Evolutionary conservation across 352 stramenopile genomes (phyloP).

Genomic region (Peronospora farinosa): DNA sequence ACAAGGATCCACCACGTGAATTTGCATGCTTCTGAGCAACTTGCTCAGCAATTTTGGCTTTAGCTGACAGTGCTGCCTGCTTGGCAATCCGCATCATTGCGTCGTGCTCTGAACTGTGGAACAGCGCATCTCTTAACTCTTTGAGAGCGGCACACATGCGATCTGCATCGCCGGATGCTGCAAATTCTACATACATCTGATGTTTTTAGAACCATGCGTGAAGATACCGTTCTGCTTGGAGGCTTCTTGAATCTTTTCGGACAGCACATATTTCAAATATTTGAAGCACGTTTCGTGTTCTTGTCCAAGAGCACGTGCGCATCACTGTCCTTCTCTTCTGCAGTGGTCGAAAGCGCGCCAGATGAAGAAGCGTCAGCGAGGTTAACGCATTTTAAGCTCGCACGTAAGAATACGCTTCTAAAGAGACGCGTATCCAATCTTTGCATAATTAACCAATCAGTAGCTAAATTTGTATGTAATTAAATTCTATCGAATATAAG

Average conservation of each 20-base stretch:
- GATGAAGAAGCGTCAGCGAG: slow-evolving; percentile 20
- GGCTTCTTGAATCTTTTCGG: slow-evolving; percentile 68
- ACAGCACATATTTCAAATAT: slow-evolving; percentile 73
- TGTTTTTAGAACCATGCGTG: slow-evolving; percentile 59
- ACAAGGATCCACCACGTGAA: slow-evolving; percentile 48
- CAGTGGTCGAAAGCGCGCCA: slow-evolving; percentile 8
- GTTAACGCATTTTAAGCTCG: too few relatives aligned
- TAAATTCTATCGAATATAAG: too few relatives aligned
- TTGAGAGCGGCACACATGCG: slow-evolving; percentile 55
- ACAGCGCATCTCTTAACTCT: slow-evolving; percentile 58
- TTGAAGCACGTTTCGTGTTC: slow-evolving; percentile 32
- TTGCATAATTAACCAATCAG: too few relatives aligned
- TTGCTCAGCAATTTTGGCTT: slow-evolving; percentile 77
- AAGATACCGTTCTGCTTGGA: slow-evolving; percentile 65
- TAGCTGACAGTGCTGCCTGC: slow-evolving; percentile 69
- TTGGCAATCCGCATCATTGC: slow-evolving; percentile 80
- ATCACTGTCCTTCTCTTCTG: slow-evolving; percentile 6
- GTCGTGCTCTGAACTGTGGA: slow-evolving; percentile 67
- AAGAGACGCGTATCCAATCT: too few relatives aligned
- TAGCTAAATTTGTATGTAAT: too few relatives aligned
- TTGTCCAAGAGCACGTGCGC: slow-evolving; percentile 13
- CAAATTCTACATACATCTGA: slow-evolving; percentile 40
- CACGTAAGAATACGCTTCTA: too few relatives aligned
- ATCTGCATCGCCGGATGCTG: slow-evolving; percentile 40
- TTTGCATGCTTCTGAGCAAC: slow-evolving; percentile 61